phyloP scores from a whole-genome alignment of 352 stramenopile genomes.

The Globisporangium polare region DNA sequence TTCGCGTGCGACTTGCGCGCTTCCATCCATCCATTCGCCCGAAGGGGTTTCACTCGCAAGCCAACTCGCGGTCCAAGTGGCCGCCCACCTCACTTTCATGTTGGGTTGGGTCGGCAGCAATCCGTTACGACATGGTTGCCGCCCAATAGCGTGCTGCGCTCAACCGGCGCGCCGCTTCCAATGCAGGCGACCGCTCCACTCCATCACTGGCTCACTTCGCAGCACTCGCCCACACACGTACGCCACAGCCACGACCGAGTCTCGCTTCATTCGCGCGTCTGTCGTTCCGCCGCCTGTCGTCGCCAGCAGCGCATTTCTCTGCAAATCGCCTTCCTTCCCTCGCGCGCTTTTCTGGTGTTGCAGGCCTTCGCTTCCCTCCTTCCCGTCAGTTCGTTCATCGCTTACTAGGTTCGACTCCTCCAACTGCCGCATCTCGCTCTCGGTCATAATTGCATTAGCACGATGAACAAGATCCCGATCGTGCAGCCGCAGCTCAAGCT shows the following conservation, averaged over 20 bases:
- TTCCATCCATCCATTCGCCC: too few species aligned
- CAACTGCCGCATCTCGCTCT: neutral
- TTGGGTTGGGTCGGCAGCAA: too few species aligned
- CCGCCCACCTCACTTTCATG: too few species aligned
- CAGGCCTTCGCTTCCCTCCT: neutral
- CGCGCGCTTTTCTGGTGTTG: slow-evolving; percentile 9
- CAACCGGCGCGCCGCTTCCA: neutral
- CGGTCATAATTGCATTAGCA: neutral
- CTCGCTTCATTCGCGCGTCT: too few species aligned
- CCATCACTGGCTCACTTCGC: neutral
- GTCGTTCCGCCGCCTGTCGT: neutral
- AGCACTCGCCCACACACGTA: neutral
- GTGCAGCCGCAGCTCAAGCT: slow-evolving; percentile 23
- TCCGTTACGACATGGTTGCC: too few species aligned
- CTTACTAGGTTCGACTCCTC: neutral
- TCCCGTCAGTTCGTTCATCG: too few species aligned
- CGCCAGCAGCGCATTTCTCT: neutral
- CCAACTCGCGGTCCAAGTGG: too few species aligned
- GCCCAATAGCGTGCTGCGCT: too few species aligned
- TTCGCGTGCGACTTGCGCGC: too few species aligned
- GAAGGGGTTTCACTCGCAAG: too few species aligned
- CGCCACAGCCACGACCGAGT: neutral
- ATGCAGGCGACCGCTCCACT: neutral
- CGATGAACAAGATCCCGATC: slow-evolving; percentile 29
- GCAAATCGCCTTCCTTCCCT: neutral